Base-by-base conservation (phyloP, 768 basidiomycete species). In the Polyporus arcularius region DNA sequence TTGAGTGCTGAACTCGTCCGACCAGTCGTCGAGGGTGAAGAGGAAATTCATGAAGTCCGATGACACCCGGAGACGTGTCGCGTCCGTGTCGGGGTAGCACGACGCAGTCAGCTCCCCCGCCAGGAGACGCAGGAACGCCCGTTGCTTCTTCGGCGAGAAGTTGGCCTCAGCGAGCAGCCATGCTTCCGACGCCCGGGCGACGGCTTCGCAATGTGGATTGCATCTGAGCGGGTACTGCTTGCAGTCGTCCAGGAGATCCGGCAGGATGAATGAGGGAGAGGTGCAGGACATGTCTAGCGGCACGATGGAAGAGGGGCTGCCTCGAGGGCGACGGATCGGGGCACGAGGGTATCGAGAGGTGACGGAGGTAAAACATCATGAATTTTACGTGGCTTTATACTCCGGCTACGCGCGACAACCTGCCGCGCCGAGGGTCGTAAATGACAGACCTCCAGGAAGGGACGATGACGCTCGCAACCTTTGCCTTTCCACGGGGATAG, bases 91-190 rank as follows among this genome's bases (percentile, higher is more conserved):
- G 54, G 83, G 80, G 68, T 88, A 89, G 70, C 85, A 87, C 64
- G 76, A 80, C 0, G 85, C 86, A 21, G 87, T 83, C 61, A 90
- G 81, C 64, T 86, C 85, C 43, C 87, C 86, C 16, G 84, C 85
- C 58, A 84, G 82, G 51, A 88, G 77, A 35, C 84, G 84, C 63
- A 78, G 77, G 49, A 88, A 79, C n/a, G 60, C 60, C 4, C 39
- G 50, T 8, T 55, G 63, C 12, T 70, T 71, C 40, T 68, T 71
- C 11, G 53, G 38, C 4, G 66, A 65, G 59, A 75, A 70, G 43
- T 73, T 68, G 42, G 69, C 65, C n/a, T 66, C 53, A 4, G 57
- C 52, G n/a, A 65, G 57, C 16, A 78, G 56, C 78, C 78, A 78
- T 35, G 62, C 46, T 45, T 76, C 77, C 1, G 76, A 76, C 30